Percentiles rank a stretch among this genome's conserved stretches.
Conservation (phyloP, 139 green algal genomes). For the Tetradesmus obliquus region DNA sequence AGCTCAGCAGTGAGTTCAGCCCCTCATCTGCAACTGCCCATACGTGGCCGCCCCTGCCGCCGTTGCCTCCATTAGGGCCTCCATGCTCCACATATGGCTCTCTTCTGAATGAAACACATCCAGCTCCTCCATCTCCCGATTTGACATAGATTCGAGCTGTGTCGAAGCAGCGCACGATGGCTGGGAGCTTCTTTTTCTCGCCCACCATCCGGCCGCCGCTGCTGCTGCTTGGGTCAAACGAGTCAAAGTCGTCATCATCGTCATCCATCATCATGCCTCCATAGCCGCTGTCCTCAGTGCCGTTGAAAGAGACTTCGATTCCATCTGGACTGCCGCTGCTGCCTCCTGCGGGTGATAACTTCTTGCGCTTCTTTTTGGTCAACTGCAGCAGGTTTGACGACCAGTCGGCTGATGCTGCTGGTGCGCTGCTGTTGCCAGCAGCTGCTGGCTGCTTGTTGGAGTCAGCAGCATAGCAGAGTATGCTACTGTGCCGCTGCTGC, state of each 20-base stretch:
- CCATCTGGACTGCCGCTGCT: conserved; percentile 10
- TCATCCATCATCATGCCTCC: conserved; percentile 22
- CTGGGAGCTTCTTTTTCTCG: conserved; percentile 69
- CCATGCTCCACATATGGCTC: conserved; percentile 97
- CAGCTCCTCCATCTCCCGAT: conserved; percentile 92
- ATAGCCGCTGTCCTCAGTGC: neutral
- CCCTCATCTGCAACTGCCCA: conserved; percentile 81
- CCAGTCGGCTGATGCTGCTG: conserved; percentile 26
- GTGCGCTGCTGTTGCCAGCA: neutral
- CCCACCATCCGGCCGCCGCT: neutral
- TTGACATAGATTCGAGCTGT: conserved; percentile 93
- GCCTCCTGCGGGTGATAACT: neutral
- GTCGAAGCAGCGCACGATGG: conserved; percentile 94
- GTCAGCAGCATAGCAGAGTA: neutral
- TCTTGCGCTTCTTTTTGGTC: conserved; percentile 38
- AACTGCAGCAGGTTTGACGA: conserved; percentile 26
- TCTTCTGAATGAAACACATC: conserved; percentile 95
- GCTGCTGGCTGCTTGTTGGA: conserved; percentile 11
- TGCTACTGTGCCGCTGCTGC: conserved; percentile 4
- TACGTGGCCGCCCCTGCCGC: conserved; percentile 88
- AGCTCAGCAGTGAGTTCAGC: conserved; percentile 84
- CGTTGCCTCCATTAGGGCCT: conserved; percentile 93
- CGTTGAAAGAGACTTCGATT: neutral
- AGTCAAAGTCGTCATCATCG: conserved; percentile 6
- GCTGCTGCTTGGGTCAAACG: conserved; percentile 1